phyloP scores from a whole-genome alignment of 1,284 basidiomycete species.

The Cryptococcus sp. region DNA sequence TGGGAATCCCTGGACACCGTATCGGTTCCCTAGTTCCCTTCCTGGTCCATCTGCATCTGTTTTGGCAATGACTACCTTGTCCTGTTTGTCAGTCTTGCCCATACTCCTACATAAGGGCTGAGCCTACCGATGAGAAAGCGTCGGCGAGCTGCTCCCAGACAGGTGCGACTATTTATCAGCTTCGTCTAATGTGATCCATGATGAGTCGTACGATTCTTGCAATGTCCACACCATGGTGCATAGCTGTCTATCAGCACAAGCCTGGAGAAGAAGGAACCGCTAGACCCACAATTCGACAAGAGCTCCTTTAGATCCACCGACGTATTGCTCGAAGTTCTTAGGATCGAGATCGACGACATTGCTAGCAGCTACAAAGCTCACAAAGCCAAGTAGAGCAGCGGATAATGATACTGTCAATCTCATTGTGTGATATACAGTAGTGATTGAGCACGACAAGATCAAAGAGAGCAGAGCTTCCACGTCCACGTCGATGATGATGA shows the following conservation, averaged over 20 bases:
- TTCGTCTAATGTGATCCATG: not conserved
- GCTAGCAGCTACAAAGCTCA: constrained; percentile 56
- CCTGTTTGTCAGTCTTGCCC: constrained; percentile 34
- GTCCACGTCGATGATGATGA: no score
- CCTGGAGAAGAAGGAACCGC: not conserved
- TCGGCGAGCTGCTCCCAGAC: constrained; percentile 84
- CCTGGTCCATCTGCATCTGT: constrained; percentile 87
- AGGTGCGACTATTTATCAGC: constrained; percentile 69
- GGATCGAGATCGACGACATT: constrained; percentile 74
- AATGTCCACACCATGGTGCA: constrained; percentile 51
- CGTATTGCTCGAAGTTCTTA: constrained; percentile 64
- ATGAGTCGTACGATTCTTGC: constrained; percentile 45
- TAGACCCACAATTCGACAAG: constrained; percentile 79
- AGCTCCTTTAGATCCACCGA: constrained; percentile 74
- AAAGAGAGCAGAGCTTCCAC: no score
- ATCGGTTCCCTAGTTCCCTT: constrained; percentile 55
- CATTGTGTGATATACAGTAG: no score
- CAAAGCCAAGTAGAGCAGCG: constrained; percentile 54
- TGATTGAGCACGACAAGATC: no score
- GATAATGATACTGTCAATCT: constrained; percentile 59
- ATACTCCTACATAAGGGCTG: constrained; percentile 37
- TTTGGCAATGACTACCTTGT: constrained; percentile 85
- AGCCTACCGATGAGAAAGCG: constrained; percentile 56
- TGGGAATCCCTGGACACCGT: constrained; percentile 77
- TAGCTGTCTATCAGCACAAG: constrained; percentile 25